Evolutionary conservation across 768 basidiomycete genomes (phyloP), one percentile per base, ranked within the genome.

Genomic region (Phanerodontia chrysosporium): DNA sequence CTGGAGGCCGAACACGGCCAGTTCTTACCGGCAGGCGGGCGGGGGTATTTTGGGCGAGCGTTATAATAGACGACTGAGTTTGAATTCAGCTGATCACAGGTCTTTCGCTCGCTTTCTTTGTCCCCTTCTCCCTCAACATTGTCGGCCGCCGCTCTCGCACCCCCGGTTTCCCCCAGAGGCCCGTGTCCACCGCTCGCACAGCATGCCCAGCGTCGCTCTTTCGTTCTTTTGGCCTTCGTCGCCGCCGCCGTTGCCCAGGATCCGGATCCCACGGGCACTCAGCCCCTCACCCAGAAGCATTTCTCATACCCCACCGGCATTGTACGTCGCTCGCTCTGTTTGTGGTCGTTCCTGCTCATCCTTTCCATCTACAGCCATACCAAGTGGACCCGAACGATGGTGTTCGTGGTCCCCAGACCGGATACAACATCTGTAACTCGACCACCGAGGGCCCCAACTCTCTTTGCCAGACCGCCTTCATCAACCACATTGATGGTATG

Each of bases 341-440:
- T 35, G 51, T 29, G 13, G 1, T 12, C 6, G 52, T 22, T 45
- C 12, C n/a, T 16, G 12, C n/a, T 14, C 16, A 28, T 16, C 39
- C 44, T 10, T 1, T 1, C 18, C 10, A 3, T 27, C 29, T n/a
- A 10, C 29, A 51, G 49, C 84, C 84, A 1, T 77, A 80, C 66
- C 74, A 83, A 69, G 82, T 74, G 30, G 78, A 81, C 51, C 68
- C 77, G 42, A 71, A 72, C 61, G 54, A 69, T 16, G 73, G 73
- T 45, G 65, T 69, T 28, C 83, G 87, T 57, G 87, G 86, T 14
- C 66, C 73, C 16, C 88, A 90, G 67, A 64, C 65, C 22, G 88
- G 89, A 13, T 87, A 86, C 76, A 87, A 87, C 69, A 67, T 74
- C 14, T 89, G 86, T 70, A 89, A 88, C 70, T 79, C 81, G 0